Conservation (phyloP, 495 filamentous ascomycete genomes). For the Aspergillus bridgeri region DNA sequence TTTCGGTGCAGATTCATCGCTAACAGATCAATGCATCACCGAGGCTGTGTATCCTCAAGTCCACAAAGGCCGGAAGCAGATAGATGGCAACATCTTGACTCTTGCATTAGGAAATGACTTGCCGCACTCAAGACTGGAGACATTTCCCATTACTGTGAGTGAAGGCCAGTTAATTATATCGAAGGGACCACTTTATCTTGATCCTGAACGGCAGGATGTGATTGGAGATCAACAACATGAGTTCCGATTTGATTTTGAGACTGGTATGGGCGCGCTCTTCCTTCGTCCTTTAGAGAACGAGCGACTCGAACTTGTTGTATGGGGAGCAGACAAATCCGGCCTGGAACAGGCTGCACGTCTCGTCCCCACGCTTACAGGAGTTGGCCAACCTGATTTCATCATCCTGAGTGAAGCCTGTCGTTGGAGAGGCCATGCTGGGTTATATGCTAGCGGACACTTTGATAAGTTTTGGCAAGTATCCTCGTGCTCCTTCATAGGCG, state of each 20-base stretch:
- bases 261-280: constrained; percentile 45
- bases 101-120: constrained; percentile 19
- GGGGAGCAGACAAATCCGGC: constrained; percentile 46
- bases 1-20: constrained; percentile 53
- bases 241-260: constrained; percentile 23
- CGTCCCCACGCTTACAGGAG: constrained; percentile 54
- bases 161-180: background rate
- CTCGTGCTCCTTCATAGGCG: constrained; percentile 15
- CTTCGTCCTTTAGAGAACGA: constrained; percentile 43
- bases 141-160: background rate
- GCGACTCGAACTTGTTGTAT: constrained; percentile 53
- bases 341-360: constrained; percentile 53
- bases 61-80: background rate
- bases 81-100: constrained; percentile 33
- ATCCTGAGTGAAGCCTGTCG: constrained; percentile 39
- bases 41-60: background rate
- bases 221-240: background rate
- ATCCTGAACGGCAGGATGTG: background rate
- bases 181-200: background rate
- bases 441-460: constrained; percentile 54
- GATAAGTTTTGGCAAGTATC: constrained; percentile 52
- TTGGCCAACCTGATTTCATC: constrained; percentile 57
- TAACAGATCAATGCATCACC: constrained; percentile 23
- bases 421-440: constrained; percentile 53
- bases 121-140: background rate